Conservation (phyloP, 345 rosid species). For the Kandelia obovata region DNA sequence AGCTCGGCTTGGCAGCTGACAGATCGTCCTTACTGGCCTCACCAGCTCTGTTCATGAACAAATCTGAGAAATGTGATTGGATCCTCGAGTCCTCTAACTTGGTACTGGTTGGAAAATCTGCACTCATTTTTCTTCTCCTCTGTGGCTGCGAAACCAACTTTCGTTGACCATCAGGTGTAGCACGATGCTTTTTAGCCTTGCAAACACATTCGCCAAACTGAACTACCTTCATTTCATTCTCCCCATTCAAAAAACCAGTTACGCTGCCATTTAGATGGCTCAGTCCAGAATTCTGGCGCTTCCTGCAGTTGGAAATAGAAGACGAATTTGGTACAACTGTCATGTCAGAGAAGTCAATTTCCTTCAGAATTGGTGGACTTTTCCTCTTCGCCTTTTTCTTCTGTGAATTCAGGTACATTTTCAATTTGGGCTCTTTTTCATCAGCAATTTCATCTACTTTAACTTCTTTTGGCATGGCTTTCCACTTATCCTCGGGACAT, state of each 20-base stretch:
- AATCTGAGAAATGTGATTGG: constrained; percentile 21
- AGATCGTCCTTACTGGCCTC: constrained; percentile 19
- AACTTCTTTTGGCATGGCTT: constrained; percentile 11
- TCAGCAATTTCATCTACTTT: constrained; percentile 29
- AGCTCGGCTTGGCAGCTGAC: constrained; percentile 5
- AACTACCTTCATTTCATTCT: constrained; percentile 28
- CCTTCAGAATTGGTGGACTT: constrained; percentile 13
- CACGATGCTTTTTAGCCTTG: constrained; percentile 15
- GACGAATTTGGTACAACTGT: constrained; percentile 22
- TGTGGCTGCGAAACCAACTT: constrained; percentile 14
- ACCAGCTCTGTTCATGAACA: constrained; percentile 15
- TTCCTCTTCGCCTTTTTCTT: constrained; percentile 30
- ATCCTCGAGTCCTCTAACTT: constrained; percentile 22
- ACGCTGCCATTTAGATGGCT: constrained; percentile 13
- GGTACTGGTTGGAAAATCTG: constrained; percentile 13
- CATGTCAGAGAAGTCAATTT: constrained; percentile 16
- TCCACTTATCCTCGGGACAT: constrained; percentile 24
- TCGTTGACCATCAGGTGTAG: constrained; percentile 11
- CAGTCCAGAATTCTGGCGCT: constrained; percentile 13
- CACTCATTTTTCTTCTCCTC: constrained; percentile 22
- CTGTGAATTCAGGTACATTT: constrained; percentile 23
- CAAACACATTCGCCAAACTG: constrained; percentile 10
- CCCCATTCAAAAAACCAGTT: constrained; percentile 22
- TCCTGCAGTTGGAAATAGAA: constrained; percentile 27
- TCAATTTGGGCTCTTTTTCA: constrained; percentile 22